Percentiles rank a stretch among this genome's conserved stretches.
phyloP scores from a whole-genome alignment of 2,329 filamentous ascomycete species.

The Geosmithia flava region DNA sequence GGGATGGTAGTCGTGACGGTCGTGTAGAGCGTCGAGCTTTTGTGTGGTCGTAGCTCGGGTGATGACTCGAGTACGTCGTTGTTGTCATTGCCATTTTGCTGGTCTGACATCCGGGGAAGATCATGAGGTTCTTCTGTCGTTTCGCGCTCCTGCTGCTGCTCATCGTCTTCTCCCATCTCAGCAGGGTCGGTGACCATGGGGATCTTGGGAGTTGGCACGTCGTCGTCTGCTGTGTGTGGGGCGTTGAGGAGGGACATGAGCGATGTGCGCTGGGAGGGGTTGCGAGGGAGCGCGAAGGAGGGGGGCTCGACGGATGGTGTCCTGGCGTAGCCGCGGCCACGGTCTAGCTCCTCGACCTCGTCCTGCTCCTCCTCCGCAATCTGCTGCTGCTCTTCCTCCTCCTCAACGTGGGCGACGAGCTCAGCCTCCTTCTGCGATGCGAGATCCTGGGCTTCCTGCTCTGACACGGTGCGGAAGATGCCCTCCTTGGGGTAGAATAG shows the following conservation, averaged over 20 bases:
- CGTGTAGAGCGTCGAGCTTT: conserved; percentile 31
- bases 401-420: conserved; percentile 1
- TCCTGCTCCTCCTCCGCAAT: conserved; percentile 6
- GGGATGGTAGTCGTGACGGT: conserved; percentile 40
- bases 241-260: conserved; percentile 49
- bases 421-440: conserved; percentile 17
- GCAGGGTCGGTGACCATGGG: conserved; percentile 18
- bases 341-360: conserved; percentile 16
- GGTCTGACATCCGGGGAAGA: background rate
- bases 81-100: conserved; percentile 2
- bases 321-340: conserved; percentile 32
- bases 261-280: conserved; percentile 35
- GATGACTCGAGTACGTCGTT: conserved; percentile 8
- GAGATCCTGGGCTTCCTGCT: conserved; percentile 34
- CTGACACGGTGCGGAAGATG: conserved; percentile 47
- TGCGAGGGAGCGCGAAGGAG: conserved; percentile 38
- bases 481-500: conserved; percentile 51
- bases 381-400: conserved; percentile 4
- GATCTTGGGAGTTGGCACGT: conserved; percentile 20
- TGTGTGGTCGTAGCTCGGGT: conserved; percentile 26
- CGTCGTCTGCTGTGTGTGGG: conserved; percentile 26
- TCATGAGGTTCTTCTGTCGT: background rate
- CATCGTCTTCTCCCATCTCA: conserved; percentile 1
- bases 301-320: conserved; percentile 53
- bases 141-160: background rate